These are phyloP conservation scores for Phytopythium boreale DNA, from an alignment of 352 stramenopile species.

Conservation along the genomic window DNA sequence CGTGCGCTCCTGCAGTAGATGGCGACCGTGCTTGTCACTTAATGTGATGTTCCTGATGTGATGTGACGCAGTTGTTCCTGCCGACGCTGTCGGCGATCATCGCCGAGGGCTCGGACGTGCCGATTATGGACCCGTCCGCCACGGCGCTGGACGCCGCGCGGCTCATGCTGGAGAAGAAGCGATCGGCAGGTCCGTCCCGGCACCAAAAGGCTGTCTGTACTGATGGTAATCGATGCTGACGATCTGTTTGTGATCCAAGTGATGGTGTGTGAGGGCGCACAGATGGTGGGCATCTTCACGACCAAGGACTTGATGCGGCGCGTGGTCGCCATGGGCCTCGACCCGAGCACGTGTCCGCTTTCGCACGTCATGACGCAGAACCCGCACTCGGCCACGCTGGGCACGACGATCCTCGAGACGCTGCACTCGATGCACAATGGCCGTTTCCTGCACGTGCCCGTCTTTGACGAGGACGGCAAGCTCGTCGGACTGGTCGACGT, in stretches of 20 bases:
- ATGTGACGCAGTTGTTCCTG: constrained; percentile 61
- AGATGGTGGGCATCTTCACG: constrained; percentile 95
- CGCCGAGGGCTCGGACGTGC: constrained; percentile 50
- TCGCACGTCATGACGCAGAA: constrained; percentile 94
- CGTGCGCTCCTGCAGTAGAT: no score
- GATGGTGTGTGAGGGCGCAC: constrained; percentile 84
- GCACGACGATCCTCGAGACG: constrained; percentile 95
- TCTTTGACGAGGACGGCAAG: constrained; percentile 88
- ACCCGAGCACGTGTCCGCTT: constrained; percentile 80
- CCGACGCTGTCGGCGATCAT: constrained; percentile 81
- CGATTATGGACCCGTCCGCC: constrained; percentile 43
- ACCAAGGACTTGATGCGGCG: constrained; percentile 97
- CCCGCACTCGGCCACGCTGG: constrained; percentile 89
- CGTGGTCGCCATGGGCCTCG: constrained; percentile 89
- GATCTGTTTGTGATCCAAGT: constrained; percentile 32
- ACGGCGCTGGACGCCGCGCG: constrained; percentile 69
- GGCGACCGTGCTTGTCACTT: no score
- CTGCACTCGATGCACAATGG: constrained; percentile 98
- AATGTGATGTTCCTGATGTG: background rate
- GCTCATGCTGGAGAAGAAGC: constrained; percentile 82
- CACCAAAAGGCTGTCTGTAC: background rate
- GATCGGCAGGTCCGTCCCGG: constrained; percentile 39
- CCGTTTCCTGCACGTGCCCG: constrained; percentile 95
- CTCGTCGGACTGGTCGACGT: constrained; percentile 96
- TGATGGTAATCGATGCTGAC: background rate